Evolutionary conservation across 495 filamentous ascomycete genomes (phyloP), one percentile per base, ranked within the genome.

Genomic region (Podospora pseudopauciseta): DNA sequence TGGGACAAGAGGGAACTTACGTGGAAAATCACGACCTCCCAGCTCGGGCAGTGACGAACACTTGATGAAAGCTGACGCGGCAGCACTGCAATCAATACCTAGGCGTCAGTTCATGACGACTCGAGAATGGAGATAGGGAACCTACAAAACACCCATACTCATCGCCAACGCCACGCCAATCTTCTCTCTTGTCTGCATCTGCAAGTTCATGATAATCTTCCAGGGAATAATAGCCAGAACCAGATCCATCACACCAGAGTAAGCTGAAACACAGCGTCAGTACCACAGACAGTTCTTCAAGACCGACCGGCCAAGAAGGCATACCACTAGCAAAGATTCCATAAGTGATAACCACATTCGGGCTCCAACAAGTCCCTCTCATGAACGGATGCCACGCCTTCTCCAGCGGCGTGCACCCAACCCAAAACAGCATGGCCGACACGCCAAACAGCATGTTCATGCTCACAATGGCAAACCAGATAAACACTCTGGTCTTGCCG

Each of bases 401-500:
- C n/a, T 74, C 56, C 27, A 77, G 57, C 7, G 80, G 80, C 39
- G 73, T 65, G 68, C 80, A 82, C 39, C 75, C 71, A 0, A 80
- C 56, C 68, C 75, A 82, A n/a, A 75, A 75, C 57, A 81, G 75
- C 53, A 82, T 76, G 63, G 76, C 77, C 30, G 72, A 73, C 6
- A 81, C 70, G 30, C 78, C 78, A 59, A 78, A 74, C 65, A 76
- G 66, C 16, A 80, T 30, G 71, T 81, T 81, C 66, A 82, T 77
- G 64, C 64, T 73, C 23, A 75, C 68, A 23, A 77, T 76, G 49
- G 79, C 60, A 59, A 79, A 68, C 76, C 72, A 72, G 19, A 74
- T 23, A 26, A 69, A 71, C 16, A 70, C 68, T 7, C 71, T 67
- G 11, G 71, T 74, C 53, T 60, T 68, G 26, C 72, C 72, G 55